Evolutionary conservation across 2,329 filamentous ascomycete species (phyloP), one percentile per base, ranked within the genome.

Genomic region (Fusarium nygamai): DNA sequence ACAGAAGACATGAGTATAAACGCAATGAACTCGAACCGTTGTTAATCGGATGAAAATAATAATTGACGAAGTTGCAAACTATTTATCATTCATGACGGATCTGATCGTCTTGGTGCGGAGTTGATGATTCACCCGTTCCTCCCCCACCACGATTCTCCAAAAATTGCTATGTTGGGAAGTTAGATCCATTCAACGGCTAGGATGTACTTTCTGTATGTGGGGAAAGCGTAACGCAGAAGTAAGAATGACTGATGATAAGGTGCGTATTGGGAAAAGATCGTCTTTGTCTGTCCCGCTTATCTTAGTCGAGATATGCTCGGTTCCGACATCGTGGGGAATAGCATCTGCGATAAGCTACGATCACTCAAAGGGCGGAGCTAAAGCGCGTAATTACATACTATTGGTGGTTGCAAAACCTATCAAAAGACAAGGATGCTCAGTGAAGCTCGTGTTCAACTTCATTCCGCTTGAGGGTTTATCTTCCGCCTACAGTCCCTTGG

Each of bases 191-290:
- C 33, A 64, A 36, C 41, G 61, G 29, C 27, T 16, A 16, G 54
- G 31, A 20, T 59, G 36, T 7, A 59, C 27, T 59, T 67, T 66
- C 56, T 58, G 3, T 9, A 59, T 59, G 4, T 17, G n/a, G 56
- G 65, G 29, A 54, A 66, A 51, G 56, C 61, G 60, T n/a, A 19
- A 9, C 31, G 60, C 63, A 50, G 10, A 11, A 19, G 20, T 54
- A 8, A 36, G 24, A 38, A 38, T 41, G 44, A 41, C 48, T 39
- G 33, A n/a, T 46, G 56, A 61, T 56, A 41, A 38, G n/a, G 29
- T 22, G 20, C 57, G 4, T 61, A n/a, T 48, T 47, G 17, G 70
- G 70, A 8, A 71, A 64, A 8, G 56, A 73, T 83, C 54, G 75
- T 82, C 44, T 74, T 81, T 19, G 13, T 20, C 12, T 6, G 29